Evolutionary conservation across 2,329 filamentous ascomycete species (phyloP).

Genomic region (Calcarisporium arbuscula): DNA sequence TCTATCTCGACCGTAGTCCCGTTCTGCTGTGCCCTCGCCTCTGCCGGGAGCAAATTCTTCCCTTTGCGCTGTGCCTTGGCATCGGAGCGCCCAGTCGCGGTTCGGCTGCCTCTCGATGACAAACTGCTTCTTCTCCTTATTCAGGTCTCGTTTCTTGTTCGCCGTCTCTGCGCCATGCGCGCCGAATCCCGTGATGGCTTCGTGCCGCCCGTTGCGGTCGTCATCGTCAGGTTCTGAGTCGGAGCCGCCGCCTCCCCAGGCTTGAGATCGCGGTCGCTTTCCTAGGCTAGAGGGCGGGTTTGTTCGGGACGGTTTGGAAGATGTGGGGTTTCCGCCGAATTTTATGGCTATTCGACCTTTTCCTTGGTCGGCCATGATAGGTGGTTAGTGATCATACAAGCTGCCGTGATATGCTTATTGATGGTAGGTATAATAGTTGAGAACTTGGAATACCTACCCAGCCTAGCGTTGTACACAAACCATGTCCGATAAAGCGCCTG

Average conservation of each 20-base stretch:
- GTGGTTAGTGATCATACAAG: too few relatives aligned
- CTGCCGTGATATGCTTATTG: too few relatives aligned
- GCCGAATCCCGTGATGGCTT: conserved; percentile 45
- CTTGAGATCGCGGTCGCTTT: conserved; percentile 39
- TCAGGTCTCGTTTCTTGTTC: conserved; percentile 21
- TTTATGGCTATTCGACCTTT: conserved; percentile 43
- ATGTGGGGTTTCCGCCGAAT: conserved; percentile 28
- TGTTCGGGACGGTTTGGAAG: conserved; percentile 22
- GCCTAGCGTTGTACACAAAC: too few relatives aligned
- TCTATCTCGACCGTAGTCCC: conserved; percentile 22
- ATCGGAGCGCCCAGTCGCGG: conserved; percentile 56
- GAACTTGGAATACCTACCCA: too few relatives aligned
- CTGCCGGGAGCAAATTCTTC: conserved; percentile 54
- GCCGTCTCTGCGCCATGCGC: conserved; percentile 37
- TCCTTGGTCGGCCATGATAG: conserved; percentile 33
- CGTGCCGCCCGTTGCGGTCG: conserved; percentile 25
- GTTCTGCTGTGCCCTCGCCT: conserved; percentile 39
- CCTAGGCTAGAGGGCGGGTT: conserved; percentile 38
- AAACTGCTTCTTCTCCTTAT: conserved; percentile 30
- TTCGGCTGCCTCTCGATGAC: conserved; percentile 55
- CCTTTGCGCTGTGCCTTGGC: conserved; percentile 38
- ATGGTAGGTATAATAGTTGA: too few relatives aligned
- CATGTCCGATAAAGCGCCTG: too few relatives aligned
- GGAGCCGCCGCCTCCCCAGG: conserved; percentile 34
- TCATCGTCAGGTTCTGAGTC: conserved; percentile 35